Percentiles rank a stretch among this genome's conserved stretches.
These are phyloP conservation scores for Ogataea wickerhamii DNA, from an alignment of 805 yeast genomes.

Conservation along the genomic window DNA sequence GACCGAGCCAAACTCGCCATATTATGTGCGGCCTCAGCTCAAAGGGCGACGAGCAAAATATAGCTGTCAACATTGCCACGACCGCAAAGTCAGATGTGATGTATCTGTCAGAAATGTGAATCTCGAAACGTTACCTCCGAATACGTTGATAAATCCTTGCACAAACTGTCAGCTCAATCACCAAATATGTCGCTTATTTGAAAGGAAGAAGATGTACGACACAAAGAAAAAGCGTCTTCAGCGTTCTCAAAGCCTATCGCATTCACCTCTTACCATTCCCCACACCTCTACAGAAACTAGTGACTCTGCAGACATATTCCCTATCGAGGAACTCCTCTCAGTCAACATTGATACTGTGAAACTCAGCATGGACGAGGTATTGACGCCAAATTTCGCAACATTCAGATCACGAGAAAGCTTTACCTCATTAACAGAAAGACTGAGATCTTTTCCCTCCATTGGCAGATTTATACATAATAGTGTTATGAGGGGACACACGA, in stretches of 20 bases:
- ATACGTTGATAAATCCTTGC: slow-evolving; percentile 6
- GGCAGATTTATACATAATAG: background rate
- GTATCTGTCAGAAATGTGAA: slow-evolving; percentile 49
- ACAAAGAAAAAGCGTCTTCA: slow-evolving; percentile 12
- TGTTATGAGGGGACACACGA: background rate
- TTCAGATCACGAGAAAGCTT: slow-evolving; percentile 1
- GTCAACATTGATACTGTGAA: slow-evolving; percentile 1
- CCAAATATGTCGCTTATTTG: slow-evolving; percentile 10
- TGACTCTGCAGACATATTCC: background rate
- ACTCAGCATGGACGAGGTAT: slow-evolving; percentile 1
- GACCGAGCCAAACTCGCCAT: background rate
- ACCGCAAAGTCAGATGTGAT: slow-evolving; percentile 71
- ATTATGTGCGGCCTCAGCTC: background rate
- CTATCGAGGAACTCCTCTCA: slow-evolving; percentile 1
- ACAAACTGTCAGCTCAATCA: slow-evolving; percentile 14
- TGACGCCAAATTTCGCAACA: slow-evolving; percentile 4
- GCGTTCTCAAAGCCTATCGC: slow-evolving; percentile 1
- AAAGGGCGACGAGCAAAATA: slow-evolving; percentile 45
- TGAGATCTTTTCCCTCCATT: slow-evolving; percentile 5
- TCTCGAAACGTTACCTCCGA: slow-evolving; percentile 86
- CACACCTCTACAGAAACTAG: background rate
- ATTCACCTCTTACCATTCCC: background rate
- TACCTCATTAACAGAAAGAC: slow-evolving; percentile 4
- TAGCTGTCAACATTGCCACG: slow-evolving; percentile 68
- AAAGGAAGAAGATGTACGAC: slow-evolving; percentile 15